Base-by-base conservation (phyloP, 139 green algal species). In the Asterochloris sp. region DNA sequence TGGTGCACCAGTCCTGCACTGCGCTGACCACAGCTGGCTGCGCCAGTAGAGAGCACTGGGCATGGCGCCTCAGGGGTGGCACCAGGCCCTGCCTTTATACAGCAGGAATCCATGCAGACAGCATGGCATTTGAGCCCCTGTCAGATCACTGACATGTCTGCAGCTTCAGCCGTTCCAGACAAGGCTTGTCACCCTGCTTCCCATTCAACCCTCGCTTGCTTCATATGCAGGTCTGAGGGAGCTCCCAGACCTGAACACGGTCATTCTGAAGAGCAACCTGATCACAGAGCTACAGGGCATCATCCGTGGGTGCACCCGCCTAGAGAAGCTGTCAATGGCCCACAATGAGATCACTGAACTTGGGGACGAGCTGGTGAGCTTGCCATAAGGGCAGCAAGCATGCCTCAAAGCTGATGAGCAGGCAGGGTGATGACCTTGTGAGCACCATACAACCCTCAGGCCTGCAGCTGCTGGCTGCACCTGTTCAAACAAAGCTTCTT, bases 291-390 rank as follows among this genome's bases (percentile, higher is more conserved):
- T 80, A 47, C 60, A 62, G 23, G 6, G 19, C 12, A 69, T 62
- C 38, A n/a, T 80, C 24, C 60, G 68, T 54, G 76, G 76, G 24
- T 80, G 76, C 76, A 80, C 60, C 38, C 60, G 60, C 38, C 24
- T 80, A 12, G 76, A 61, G n/a, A 80, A 80, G 60, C 76, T 80
- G 38, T 80, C 76, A n/a, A 62, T 80, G 24, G 76, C 76, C 29
- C 60, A 69, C 24, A 80, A 80, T 14, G 38, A 54, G 38, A 54
- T 54, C 38, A 54, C 4, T 54, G 38, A 54, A 54, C 6, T 54
- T 2, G 38, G 38, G 38, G 6, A 6, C 38, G 38, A 54, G 38
- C 38, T 54, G 38, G 38, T 54, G 38, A 54, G 38, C 38, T 54
- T 54, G 38, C 38, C 38, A 54, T 54, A 6, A 54, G 38, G 38